A percentile compares a stretch with the other conserved stretches of the same genome.
Evolutionary conservation across 176 grass and related monocot species (phyloP).

Genomic region (Oryza brachyantha): DNA sequence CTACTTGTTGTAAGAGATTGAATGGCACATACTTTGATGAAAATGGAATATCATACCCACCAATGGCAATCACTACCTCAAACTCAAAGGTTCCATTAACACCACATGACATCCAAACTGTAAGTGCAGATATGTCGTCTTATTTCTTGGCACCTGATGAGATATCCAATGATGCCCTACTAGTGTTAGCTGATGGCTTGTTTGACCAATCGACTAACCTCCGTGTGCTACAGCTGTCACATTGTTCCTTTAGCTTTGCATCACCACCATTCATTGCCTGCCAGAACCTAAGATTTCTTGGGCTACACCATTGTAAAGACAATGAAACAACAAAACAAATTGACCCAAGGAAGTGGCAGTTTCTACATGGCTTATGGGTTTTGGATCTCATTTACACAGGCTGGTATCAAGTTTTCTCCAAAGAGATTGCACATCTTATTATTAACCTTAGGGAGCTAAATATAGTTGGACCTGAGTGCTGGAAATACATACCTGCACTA

Average conservation of each 20-base stretch:
- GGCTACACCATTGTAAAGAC: neutral
- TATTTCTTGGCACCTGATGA: neutral
- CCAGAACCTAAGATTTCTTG: neutral
- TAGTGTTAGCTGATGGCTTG: neutral
- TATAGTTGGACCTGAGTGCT: neutral
- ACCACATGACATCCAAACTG: neutral
- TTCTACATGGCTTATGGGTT: neutral
- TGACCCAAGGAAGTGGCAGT: neutral
- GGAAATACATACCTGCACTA: too few relatives aligned
- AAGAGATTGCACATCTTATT: neutral
- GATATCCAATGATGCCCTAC: neutral
- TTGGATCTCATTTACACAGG: slow-evolving; percentile 19
- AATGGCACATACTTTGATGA: neutral
- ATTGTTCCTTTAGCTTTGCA: neutral
- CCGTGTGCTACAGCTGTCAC: neutral
- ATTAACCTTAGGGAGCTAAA: neutral
- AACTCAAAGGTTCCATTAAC: too few relatives aligned
- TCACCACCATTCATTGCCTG: neutral
- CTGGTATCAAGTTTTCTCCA: neutral
- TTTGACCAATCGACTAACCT: neutral
- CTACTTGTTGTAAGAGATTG: neutral
- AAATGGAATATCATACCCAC: neutral
- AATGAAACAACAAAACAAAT: neutral
- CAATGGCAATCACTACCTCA: neutral
- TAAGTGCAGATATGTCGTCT: neutral